These are phyloP conservation scores for Paecilomyces formosus DNA, from an alignment of 2,329 filamentous ascomycete genomes.

Conservation along the genomic window DNA sequence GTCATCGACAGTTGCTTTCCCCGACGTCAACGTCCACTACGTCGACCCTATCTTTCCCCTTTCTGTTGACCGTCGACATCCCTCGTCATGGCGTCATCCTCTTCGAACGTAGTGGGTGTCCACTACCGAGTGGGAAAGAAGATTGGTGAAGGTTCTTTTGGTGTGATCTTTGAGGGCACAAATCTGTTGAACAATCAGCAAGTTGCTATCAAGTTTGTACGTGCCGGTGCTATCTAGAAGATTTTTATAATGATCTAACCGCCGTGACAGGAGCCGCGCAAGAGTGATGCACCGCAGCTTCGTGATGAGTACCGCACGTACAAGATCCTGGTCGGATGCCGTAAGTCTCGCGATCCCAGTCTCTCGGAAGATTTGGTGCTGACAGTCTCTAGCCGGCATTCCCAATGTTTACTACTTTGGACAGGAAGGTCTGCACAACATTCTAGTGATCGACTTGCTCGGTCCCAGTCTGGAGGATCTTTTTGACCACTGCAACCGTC, in stretches of 20 bases:
- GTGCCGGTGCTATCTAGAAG: constrained; percentile 32
- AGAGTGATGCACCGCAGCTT: constrained; percentile 95
- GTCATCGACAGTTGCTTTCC: not conserved
- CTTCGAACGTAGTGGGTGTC: constrained; percentile 95
- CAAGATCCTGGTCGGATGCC: constrained; percentile 98
- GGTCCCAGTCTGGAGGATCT: constrained; percentile 93
- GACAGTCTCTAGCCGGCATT: constrained; percentile 67
- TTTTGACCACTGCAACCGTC: constrained; percentile 92
- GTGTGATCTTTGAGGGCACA: constrained; percentile 97
- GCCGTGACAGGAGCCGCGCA: constrained; percentile 74
- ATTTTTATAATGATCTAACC: not conserved
- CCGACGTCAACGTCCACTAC: not conserved
- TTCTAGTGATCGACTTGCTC: constrained; percentile 93
- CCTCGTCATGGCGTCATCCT: constrained; percentile 69
- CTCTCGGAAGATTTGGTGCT: constrained; percentile 19
- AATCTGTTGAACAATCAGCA: constrained; percentile 98
- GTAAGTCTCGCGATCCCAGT: constrained; percentile 54
- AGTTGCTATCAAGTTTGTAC: constrained; percentile 97
- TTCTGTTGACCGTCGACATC: not conserved
- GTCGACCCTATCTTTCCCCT: not conserved
- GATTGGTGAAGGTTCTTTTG: constrained; percentile 97
- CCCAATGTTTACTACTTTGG: constrained; percentile 99
- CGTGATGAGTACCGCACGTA: constrained; percentile 98
- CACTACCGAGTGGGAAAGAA: constrained; percentile 99
- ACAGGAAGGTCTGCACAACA: constrained; percentile 97